Evolutionary conservation across 192 early-diverging fungal species (phyloP).

Genomic region (Chytriomyces hyalinus): DNA sequence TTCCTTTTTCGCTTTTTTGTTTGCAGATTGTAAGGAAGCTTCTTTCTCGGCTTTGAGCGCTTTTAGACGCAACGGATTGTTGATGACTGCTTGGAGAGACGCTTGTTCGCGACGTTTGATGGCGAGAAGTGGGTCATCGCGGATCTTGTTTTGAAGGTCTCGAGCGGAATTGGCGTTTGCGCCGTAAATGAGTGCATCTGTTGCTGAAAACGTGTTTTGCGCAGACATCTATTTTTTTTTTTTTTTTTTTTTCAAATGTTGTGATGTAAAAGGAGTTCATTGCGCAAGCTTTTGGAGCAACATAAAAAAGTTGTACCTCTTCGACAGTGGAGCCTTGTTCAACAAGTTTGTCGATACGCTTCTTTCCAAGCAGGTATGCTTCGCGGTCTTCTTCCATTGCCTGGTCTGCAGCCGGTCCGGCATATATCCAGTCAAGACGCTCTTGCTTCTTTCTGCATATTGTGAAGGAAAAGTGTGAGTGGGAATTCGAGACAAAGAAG

Average conservation of each 20-base stretch:
- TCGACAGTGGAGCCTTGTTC: slow-evolving; percentile 49
- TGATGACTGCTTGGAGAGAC: slow-evolving; percentile 73
- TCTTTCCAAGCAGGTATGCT: slow-evolving; percentile 89
- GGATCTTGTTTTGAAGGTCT: slow-evolving; percentile 81
- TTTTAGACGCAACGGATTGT: slow-evolving; percentile 73
- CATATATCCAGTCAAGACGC: slow-evolving; percentile 97
- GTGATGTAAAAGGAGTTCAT: not conserved
- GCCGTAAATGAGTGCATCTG: slow-evolving; percentile 50
- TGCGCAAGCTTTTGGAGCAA: slow-evolving; percentile 8
- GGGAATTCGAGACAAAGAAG: not conserved
- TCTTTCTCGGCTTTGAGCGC: slow-evolving; percentile 54
- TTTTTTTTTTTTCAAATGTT: not conserved
- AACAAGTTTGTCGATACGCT: slow-evolving; percentile 71
- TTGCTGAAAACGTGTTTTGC: slow-evolving; percentile 24
- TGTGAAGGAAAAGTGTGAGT: not conserved
- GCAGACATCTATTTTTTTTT: slow-evolving; percentile 35
- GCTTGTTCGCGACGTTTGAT: slow-evolving; percentile 89
- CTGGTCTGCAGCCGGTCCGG: slow-evolving; percentile 62
- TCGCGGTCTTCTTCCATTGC: slow-evolving; percentile 76
- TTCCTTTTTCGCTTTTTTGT: slow-evolving; percentile 58
- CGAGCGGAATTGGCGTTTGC: slow-evolving; percentile 73
- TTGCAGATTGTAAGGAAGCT: slow-evolving; percentile 43
- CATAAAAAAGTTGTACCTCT: slow-evolving; percentile 39
- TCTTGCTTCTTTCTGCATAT: slow-evolving; percentile 62
- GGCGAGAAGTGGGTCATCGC: slow-evolving; percentile 90